Percentiles rank a stretch among this genome's conserved stretches.
phyloP scores from a whole-genome alignment of 2,329 filamentous ascomycete genomes.

The Talaromyces islandicus region DNA sequence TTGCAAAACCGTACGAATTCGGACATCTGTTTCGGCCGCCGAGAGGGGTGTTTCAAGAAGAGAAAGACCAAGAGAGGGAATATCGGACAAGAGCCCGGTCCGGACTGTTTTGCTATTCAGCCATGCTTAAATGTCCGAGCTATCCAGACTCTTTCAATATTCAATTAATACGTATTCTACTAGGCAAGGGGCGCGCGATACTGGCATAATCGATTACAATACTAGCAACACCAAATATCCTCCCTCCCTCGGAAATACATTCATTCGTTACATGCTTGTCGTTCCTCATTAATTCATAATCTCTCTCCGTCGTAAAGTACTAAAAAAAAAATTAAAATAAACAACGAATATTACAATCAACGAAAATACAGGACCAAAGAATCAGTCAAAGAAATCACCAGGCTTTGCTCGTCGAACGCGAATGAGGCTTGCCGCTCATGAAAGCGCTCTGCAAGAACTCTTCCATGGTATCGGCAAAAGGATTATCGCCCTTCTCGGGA shows the following conservation, averaged over 20 bases:
- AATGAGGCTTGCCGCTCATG: constrained; percentile 1
- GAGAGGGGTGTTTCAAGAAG: background rate
- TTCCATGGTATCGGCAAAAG: constrained; percentile 29
- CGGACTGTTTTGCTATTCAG: background rate
- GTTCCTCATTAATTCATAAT: background rate
- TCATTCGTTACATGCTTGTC: background rate
- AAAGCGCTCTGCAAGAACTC: constrained; percentile 21
- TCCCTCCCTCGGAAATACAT: background rate
- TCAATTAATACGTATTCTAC: background rate
- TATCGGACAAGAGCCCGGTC: background rate
- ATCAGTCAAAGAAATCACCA: background rate
- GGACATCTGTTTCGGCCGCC: background rate
- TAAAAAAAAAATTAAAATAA: background rate
- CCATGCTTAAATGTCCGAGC: background rate
- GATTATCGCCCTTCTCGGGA: constrained; percentile 25
- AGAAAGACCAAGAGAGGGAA: background rate
- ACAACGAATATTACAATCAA: background rate
- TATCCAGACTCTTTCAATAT: background rate
- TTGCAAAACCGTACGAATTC: background rate
- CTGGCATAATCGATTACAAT: background rate
- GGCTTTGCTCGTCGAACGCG: background rate
- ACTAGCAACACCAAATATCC: background rate
- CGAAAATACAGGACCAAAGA: background rate
- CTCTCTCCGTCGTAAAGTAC: background rate
- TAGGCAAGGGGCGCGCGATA: background rate